Evolutionary conservation across 2,329 filamentous ascomycete species (phyloP).

Genomic region (Aspergillus jensenii): DNA sequence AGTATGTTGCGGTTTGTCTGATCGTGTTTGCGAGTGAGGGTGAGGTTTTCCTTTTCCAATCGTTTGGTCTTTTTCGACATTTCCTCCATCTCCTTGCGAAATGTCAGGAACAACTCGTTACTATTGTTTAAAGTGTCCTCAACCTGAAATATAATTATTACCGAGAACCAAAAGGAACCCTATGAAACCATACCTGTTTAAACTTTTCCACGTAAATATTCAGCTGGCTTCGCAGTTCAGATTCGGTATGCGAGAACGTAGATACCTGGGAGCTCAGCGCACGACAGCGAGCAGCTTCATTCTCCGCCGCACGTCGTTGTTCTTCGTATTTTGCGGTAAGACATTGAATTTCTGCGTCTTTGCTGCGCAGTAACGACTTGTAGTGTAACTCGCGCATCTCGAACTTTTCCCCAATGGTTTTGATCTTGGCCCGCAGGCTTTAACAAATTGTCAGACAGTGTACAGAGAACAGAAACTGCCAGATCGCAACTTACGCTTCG

Average conservation of each 20-base stretch:
- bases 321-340: slow-evolving; percentile 85
- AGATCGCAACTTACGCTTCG: slow-evolving; percentile 66
- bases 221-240: slow-evolving; percentile 87
- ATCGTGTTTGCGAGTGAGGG: slow-evolving; percentile 87
- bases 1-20: slow-evolving; percentile 92
- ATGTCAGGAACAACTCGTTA: slow-evolving; percentile 95
- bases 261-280: slow-evolving; percentile 89
- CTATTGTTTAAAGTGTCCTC: slow-evolving; percentile 98
- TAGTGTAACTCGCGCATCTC: slow-evolving; percentile 94
- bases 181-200: slow-evolving; percentile 75
- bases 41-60: slow-evolving; percentile 93
- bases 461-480: slow-evolving; percentile 6
- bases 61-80: slow-evolving; percentile 99
- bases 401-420: slow-evolving; percentile 94
- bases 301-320: slow-evolving; percentile 83
- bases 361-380: slow-evolving; percentile 84
- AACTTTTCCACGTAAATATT: slow-evolving; percentile 99
- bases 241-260: slow-evolving; percentile 94
- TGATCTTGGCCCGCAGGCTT: slow-evolving; percentile 70
- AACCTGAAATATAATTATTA: slow-evolving; percentile 67
- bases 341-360: slow-evolving; percentile 93
- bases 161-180: slow-evolving; percentile 21
- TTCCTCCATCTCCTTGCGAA: slow-evolving; percentile 98
- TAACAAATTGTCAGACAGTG: slow-evolving; percentile 17
- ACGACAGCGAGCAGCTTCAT: slow-evolving; percentile 74